Evolutionary conservation across 495 filamentous ascomycete species (phyloP).

Genomic region (Oidiodendron maius): DNA sequence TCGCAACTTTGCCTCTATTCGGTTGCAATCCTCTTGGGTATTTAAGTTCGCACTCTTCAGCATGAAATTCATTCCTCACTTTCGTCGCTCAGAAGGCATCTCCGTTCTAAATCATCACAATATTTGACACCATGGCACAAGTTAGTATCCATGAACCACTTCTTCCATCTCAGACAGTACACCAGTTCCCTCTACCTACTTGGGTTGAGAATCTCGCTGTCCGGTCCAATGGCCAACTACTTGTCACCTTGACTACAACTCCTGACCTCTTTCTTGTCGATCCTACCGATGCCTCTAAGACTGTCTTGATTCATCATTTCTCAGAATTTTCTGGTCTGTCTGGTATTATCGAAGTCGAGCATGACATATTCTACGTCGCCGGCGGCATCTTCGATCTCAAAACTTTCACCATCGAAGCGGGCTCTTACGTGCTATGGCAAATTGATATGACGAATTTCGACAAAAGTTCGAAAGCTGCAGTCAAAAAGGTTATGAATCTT

Average conservation of each 20-base stretch:
- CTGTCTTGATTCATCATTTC: conserved; percentile 34
- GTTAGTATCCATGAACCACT: background rate
- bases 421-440: conserved; percentile 29
- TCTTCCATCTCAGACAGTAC: conserved; percentile 4
- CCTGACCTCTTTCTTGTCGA: conserved; percentile 25
- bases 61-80: no score
- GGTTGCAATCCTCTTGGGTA: no score
- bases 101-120: no score
- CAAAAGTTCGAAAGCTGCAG: conserved; percentile 1
- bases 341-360: conserved; percentile 32
- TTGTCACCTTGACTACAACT: conserved; percentile 31
- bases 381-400: conserved; percentile 25
- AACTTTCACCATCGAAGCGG: conserved; percentile 24
- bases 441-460: conserved; percentile 18
- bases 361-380: conserved; percentile 34
- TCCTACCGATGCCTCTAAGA: conserved; percentile 8
- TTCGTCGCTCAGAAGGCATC: no score
- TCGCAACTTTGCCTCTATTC: no score
- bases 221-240: conserved; percentile 38
- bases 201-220: conserved; percentile 40
- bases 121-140: no score
- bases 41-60: no score
- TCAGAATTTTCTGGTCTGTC: conserved; percentile 25
- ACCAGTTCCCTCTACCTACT: conserved; percentile 23
- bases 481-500: conserved; percentile 26